phyloP scores from a whole-genome alignment of 768 basidiomycete genomes.

The Omphalotus guepiniiformis region DNA sequence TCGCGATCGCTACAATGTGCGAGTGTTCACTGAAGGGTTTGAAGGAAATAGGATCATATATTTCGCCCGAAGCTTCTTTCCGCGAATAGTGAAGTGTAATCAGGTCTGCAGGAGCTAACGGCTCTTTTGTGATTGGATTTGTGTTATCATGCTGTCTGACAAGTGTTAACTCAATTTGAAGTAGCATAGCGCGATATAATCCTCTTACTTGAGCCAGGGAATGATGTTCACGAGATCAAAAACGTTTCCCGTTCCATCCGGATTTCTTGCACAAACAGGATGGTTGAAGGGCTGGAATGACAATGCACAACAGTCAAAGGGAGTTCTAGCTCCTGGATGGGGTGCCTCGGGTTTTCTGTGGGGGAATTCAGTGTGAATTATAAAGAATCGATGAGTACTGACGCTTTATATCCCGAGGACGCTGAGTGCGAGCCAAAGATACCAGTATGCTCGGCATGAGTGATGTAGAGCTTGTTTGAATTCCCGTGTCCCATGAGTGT shows the following conservation, averaged over 20 bases:
- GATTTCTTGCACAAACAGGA: slow-evolving; percentile 83
- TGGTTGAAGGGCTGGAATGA: slow-evolving; percentile 87
- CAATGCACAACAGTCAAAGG: slow-evolving; percentile 89
- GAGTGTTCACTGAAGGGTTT: slow-evolving; percentile 97
- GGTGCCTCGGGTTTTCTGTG: slow-evolving; percentile 66
- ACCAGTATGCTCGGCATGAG: slow-evolving; percentile 83
- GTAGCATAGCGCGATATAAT: no score
- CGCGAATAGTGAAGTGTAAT: slow-evolving; percentile 79
- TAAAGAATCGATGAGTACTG: slow-evolving; percentile 21
- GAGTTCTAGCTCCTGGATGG: slow-evolving; percentile 61
- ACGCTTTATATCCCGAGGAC: slow-evolving; percentile 71
- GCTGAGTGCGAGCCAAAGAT: slow-evolving; percentile 78
- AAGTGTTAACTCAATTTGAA: no score
- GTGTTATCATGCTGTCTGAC: slow-evolving; percentile 76
- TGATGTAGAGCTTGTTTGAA: slow-evolving; percentile 77
- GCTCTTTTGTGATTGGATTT: slow-evolving; percentile 72
- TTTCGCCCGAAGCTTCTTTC: slow-evolving; percentile 77
- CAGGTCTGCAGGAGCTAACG: slow-evolving; percentile 66
- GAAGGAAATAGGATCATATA: slow-evolving; percentile 96
- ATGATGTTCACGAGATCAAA: slow-evolving; percentile 92
- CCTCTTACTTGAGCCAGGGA: slow-evolving; percentile 90
- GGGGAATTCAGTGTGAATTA: slow-evolving; percentile 2
- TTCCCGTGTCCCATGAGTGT: slow-evolving; percentile 3
- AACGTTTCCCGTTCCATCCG: slow-evolving; percentile 74
- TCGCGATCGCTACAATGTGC: slow-evolving; percentile 86